Conservation (phyloP, 345 rosid species). For the Excoecaria agallocha region DNA sequence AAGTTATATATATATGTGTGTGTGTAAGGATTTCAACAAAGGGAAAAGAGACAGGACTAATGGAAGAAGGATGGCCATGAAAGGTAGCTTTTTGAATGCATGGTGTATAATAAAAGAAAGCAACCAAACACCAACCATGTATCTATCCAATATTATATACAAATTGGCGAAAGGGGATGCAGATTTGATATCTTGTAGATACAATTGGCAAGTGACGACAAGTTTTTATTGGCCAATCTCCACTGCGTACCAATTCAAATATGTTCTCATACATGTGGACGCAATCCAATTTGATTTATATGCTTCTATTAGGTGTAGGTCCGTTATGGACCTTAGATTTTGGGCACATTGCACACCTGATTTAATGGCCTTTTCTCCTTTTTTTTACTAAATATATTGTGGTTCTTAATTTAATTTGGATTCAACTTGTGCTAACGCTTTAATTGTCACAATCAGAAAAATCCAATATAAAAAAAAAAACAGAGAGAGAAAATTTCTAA, state of each 20-base stretch:
- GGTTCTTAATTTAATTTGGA: neutral
- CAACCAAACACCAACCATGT: too few relatives aligned
- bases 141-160: constrained; percentile 1
- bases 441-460: neutral
- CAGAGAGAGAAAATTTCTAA: neutral
- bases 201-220: neutral
- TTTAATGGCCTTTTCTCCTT: neutral
- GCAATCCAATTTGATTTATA: neutral
- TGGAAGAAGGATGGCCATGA: constrained; percentile 17
- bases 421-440: too few relatives aligned
- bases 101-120: constrained; percentile 22
- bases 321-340: constrained; percentile 9
- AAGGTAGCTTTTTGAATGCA: constrained; percentile 20
- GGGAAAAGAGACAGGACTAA: constrained; percentile 4
- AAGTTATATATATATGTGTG: too few relatives aligned
- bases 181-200: neutral
- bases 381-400: too few relatives aligned
- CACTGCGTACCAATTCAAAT: neutral
- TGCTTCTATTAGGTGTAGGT: neutral
- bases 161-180: neutral
- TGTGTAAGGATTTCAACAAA: neutral
- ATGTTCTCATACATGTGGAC: neutral
- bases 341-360: neutral
- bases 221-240: neutral
- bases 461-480: neutral